Base-by-base conservation (phyloP, 306 rosid species). In the Crotalaria pallida region DNA sequence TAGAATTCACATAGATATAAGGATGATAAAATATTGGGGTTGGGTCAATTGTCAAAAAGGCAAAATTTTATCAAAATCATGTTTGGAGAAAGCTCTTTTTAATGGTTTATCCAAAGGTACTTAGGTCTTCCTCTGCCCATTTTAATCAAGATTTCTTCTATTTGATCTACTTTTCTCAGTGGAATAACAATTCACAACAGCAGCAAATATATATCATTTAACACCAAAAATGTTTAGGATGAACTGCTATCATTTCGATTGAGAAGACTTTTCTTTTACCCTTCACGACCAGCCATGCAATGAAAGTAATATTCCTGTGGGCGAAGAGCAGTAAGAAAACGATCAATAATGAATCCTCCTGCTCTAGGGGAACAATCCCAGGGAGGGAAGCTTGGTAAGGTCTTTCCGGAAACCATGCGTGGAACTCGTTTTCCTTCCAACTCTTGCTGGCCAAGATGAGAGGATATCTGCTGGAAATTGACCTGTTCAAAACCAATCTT, bases 241-340 rank as follows among this genome's bases (percentile, higher is more conserved):
- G 41, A 73, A 58, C 51, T 7, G 22, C 26, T 11, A 44, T 67
- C 6, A 43, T 31, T 43, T 44, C 27, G 55, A 49, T 53, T 63
- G 10, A 51, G 71, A 58, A 82, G 38, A 50, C 43, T 27, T 17
- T 33, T 57, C 5, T 17, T 58, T 82, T 90, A 90, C 98, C 97
- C 97, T 87, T 90, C 98, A 79, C 98, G 96, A 61, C 98, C 97
- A 60, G 97, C 97, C 98, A 94, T 94, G 76, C 97, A 94, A 75
- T 94, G 98, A 66, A 94, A 94, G 84, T 94, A 94, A 75, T 84
- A 94, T 77, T 94, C 98, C 79, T 90, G 97, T 15, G 96, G 96
- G 23, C 81, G 97, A 75, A 94, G 97, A 68, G 91, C 98, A 12
- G 97, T 84, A 80, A 94, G 98, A 85, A 94, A 94, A 73, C 96